A percentile compares a stretch with the other conserved stretches of the same genome.
phyloP scores from a whole-genome alignment of 805 yeast genomes.

The Saccharomyces jurei region DNA sequence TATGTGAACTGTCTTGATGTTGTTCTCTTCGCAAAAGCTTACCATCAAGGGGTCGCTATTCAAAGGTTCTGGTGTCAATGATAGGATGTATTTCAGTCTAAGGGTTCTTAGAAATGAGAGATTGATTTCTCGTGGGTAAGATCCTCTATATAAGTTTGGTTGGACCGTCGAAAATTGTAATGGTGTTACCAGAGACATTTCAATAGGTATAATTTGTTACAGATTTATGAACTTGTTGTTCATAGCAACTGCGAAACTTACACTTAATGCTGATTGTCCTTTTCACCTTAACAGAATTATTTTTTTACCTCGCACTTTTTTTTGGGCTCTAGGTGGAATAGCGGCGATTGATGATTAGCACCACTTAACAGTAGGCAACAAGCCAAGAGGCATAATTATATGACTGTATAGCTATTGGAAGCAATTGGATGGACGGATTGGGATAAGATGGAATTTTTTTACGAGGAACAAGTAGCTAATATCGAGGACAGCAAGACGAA shows the following conservation, averaged over 20 bases:
- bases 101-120: conserved; percentile 59
- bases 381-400: neutral
- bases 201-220: neutral
- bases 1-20: conserved; percentile 61
- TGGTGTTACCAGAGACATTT: conserved; percentile 52
- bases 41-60: conserved; percentile 44
- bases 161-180: conserved; percentile 67
- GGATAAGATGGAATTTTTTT: conserved; percentile 23
- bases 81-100: conserved; percentile 60
- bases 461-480: conserved; percentile 21
- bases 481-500: conserved; percentile 4
- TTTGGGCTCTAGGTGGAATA: neutral
- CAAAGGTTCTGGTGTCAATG: conserved; percentile 73
- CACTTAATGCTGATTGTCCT: neutral
- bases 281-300: neutral
- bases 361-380: neutral
- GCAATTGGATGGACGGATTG: neutral
- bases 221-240: neutral
- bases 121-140: conserved; percentile 75
- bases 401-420: neutral
- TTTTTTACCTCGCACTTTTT: neutral
- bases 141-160: conserved; percentile 69
- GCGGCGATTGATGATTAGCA: neutral
- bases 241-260: neutral
- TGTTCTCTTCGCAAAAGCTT: conserved; percentile 44